Conservation (phyloP, 73 alveolate genomes). For the Paramecium sonneborni region DNA sequence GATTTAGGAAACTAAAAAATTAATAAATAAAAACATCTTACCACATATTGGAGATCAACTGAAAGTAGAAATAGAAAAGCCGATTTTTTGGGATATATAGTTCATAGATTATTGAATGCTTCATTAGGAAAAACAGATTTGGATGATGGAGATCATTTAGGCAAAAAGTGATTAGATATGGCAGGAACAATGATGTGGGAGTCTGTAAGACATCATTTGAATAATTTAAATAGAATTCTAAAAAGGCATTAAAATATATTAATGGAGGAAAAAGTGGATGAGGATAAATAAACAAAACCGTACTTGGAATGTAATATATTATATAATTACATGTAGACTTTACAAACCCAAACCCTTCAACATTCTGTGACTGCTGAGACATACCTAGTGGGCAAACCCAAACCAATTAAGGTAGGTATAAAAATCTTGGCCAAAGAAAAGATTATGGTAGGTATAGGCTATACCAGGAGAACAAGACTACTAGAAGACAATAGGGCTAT, state of each 20-base stretch:
- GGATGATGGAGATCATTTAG: conserved; percentile 99
- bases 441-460: no score
- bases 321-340: no score
- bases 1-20: conserved; percentile 80
- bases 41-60: conserved; percentile 90
- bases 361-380: no score
- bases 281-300: neutral
- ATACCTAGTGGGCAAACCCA: no score
- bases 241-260: conserved; percentile 76
- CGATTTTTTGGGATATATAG: conserved; percentile 99
- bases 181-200: conserved; percentile 95
- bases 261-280: conserved; percentile 59
- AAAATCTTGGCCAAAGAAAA: no score
- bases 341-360: no score
- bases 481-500: no score
- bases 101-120: conserved; percentile 80
- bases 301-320: no score
- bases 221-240: conserved; percentile 81
- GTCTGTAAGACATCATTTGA: conserved; percentile 92
- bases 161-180: conserved; percentile 99
- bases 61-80: conserved; percentile 83
- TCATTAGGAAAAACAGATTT: conserved; percentile 96
- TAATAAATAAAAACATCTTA: conserved; percentile 92
- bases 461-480: no score
- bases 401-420: no score